A percentile compares a stretch with the other conserved stretches of the same genome.
phyloP scores from a whole-genome alignment of 1,284 basidiomycete genomes.

The Irpex sp. region DNA sequence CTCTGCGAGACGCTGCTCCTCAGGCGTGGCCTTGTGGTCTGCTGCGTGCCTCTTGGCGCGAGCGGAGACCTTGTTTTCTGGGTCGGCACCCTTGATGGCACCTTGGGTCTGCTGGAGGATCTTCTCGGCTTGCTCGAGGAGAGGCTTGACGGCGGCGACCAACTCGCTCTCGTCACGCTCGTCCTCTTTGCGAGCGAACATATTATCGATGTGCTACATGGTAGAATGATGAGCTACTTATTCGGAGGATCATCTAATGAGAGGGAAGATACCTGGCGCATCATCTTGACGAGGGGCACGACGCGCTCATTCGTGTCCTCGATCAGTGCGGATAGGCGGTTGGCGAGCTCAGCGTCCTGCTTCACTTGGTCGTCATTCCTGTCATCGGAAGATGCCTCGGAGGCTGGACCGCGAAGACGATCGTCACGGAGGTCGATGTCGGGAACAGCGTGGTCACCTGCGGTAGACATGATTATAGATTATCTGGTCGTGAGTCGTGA shows the following conservation, averaged over 20 bases:
- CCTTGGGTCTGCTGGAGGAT: background rate
- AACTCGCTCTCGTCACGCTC: background rate
- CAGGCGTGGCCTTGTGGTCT: background rate
- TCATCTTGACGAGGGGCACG: background rate
- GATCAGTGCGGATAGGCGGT: background rate
- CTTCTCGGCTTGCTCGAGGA: background rate
- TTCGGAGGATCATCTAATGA: background rate
- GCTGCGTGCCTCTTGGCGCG: background rate
- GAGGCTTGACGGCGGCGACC: background rate
- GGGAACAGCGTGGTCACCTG: background rate
- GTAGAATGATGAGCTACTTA: background rate
- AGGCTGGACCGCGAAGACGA: background rate
- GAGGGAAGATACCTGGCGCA: background rate
- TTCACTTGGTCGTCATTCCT: background rate
- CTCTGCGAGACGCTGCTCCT: background rate
- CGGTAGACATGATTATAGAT: background rate
- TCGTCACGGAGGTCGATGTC: constrained; percentile 1
- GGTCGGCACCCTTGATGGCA: background rate
- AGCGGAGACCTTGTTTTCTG: background rate
- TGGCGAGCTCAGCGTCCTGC: constrained; percentile 1
- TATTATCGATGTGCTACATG: background rate
- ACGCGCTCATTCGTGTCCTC: background rate
- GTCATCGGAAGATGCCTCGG: background rate
- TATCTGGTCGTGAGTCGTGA: background rate
- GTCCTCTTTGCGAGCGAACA: background rate